These are phyloP conservation scores for Vitis cinerea DNA, from an alignment of 164 flowering plant genomes.

Conservation along the genomic window DNA sequence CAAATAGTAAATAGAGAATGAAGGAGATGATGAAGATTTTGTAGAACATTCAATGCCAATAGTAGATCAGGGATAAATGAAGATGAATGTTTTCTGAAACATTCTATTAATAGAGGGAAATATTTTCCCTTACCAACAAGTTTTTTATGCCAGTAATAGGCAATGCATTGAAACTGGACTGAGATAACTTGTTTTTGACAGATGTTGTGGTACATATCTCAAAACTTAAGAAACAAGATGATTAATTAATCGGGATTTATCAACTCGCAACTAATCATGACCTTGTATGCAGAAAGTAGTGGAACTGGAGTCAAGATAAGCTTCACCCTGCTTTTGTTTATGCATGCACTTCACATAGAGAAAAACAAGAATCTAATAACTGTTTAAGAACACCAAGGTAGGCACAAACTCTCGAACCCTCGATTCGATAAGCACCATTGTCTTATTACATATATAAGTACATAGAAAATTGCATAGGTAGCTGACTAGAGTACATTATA, in stretches of 20 bases:
- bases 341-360: not conserved
- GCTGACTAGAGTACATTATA: not conserved
- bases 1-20: too few species aligned
- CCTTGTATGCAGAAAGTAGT: not conserved
- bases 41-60: too few species aligned
- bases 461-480: conserved; percentile 15
- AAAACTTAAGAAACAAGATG: not conserved
- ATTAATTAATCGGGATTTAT: not conserved
- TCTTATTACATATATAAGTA: conserved; percentile 4
- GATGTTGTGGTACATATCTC: not conserved
- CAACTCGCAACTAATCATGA: not conserved
- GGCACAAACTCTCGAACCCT: not conserved
- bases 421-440: not conserved
- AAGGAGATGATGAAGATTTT: too few species aligned
- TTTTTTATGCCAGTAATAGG: too few species aligned
- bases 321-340: not conserved
- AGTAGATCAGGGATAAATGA: too few species aligned
- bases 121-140: too few species aligned
- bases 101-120: too few species aligned
- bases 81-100: too few species aligned
- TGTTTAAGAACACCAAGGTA: not conserved
- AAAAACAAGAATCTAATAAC: not conserved
- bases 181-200: too few species aligned
- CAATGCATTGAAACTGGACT: too few species aligned
- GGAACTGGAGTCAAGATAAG: not conserved